Conservation (phyloP, 768 basidiomycete species). For the Neoboletus magnificus region DNA sequence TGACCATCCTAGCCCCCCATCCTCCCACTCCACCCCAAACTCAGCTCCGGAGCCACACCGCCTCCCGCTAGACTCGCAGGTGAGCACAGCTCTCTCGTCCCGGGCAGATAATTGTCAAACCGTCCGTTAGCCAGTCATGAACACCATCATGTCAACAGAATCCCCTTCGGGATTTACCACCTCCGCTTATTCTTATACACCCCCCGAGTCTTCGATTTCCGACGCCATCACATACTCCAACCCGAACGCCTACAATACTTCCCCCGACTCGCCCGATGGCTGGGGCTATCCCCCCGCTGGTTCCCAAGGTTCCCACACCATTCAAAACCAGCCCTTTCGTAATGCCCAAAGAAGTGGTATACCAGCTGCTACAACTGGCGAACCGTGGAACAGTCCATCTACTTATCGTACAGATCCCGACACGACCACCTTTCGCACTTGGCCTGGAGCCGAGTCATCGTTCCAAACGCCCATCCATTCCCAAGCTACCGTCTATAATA, state of each 20-base stretch:
- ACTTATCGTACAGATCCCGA: constrained; percentile 30
- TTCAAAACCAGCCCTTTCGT: constrained; percentile 51
- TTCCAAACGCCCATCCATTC: constrained; percentile 33
- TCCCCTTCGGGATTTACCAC: constrained; percentile 37
- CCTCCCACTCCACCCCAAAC: constrained; percentile 45
- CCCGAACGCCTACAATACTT: constrained; percentile 39
- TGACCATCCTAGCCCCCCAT: constrained; percentile 45
- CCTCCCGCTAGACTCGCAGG: constrained; percentile 43
- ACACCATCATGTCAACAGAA: constrained; percentile 38
- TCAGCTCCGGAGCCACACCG: constrained; percentile 40
- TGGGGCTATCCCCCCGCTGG: constrained; percentile 51
- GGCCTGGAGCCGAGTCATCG: constrained; percentile 41
- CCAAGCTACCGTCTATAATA: constrained; percentile 24
- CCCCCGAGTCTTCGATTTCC: constrained; percentile 38
- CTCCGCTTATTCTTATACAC: constrained; percentile 44
- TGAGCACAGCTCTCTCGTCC: constrained; percentile 17
- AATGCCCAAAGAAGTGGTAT: constrained; percentile 26
- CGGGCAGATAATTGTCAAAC: background rate
- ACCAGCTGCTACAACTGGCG: constrained; percentile 11
- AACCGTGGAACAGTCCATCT: constrained; percentile 23
- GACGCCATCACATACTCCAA: constrained; percentile 43
- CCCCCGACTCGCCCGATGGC: constrained; percentile 44
- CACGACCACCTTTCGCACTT: constrained; percentile 46
- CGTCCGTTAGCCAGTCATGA: constrained; percentile 29
- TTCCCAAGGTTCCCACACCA: constrained; percentile 34